phyloP scores from a whole-genome alignment of 768 basidiomycete genomes.

The Dioszegia crocea region DNA sequence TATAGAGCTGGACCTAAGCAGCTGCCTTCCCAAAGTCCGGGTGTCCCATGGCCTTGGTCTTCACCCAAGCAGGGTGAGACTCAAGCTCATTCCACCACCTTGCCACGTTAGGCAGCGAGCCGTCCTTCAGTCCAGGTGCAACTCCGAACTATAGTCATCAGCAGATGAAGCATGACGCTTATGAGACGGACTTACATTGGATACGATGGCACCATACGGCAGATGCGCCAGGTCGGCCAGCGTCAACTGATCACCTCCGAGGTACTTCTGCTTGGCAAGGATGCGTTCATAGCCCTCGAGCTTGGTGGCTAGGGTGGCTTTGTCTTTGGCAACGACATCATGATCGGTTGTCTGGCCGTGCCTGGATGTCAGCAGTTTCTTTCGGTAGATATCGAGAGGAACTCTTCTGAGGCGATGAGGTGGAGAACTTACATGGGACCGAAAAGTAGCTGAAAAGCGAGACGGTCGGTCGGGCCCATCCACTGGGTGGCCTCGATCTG shows the following conservation, averaged over 20 bases:
- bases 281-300: constrained; percentile 59
- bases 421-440: constrained; percentile 52
- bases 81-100: constrained; percentile 28
- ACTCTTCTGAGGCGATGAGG: no score
- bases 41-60: constrained; percentile 1
- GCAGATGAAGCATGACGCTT: neutral
- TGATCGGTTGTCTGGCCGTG: constrained; percentile 8
- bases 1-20: no score
- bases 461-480: constrained; percentile 53
- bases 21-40: neutral
- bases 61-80: constrained; percentile 8
- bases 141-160: neutral
- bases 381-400: no score
- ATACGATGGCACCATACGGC: constrained; percentile 50
- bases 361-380: no score
- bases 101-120: constrained; percentile 17
- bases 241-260: constrained; percentile 55
- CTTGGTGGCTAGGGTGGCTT: constrained; percentile 51
- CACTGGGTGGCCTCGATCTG: constrained; percentile 60
- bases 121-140: constrained; percentile 23
- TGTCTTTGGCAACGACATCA: constrained; percentile 39
- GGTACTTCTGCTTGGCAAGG: constrained; percentile 58
- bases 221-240: constrained; percentile 62
- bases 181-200: neutral
- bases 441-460: constrained; percentile 56